Conservation (phyloP, 148 eudicot genomes). For the Rhododendron kiyosumense region DNA sequence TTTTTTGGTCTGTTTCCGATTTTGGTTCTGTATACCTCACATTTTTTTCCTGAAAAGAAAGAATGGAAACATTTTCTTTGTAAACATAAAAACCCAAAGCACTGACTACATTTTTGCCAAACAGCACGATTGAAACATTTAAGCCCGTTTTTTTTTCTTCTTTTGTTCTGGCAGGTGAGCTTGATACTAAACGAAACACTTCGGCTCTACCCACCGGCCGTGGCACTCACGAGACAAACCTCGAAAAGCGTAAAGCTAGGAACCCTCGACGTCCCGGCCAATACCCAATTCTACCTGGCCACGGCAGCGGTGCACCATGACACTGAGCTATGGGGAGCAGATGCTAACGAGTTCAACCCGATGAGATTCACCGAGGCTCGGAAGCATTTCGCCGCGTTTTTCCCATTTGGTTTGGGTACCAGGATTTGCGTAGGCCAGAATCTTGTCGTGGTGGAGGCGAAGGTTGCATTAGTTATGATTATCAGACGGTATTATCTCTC, state of each 20-base stretch:
- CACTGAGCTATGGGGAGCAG: conserved; percentile 59
- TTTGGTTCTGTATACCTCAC: neutral
- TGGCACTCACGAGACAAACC: conserved; percentile 43
- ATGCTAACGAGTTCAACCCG: conserved; percentile 72
- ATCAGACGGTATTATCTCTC: conserved; percentile 25
- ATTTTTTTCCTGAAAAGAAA: neutral
- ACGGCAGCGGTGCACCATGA: conserved; percentile 69
- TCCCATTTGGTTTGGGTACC: conserved; percentile 69
- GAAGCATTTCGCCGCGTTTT: conserved; percentile 38
- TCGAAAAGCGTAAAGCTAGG: conserved; percentile 34
- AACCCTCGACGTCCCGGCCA: conserved; percentile 39
- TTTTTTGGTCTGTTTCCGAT: too few relatives aligned
- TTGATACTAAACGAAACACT: conserved; percentile 68
- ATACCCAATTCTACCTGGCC: conserved; percentile 55
- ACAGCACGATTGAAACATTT: neutral
- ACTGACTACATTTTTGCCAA: neutral
- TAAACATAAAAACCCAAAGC: neutral
- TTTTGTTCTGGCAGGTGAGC: conserved; percentile 34
- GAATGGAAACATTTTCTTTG: neutral
- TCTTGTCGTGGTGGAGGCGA: conserved; percentile 62
- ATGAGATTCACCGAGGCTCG: conserved; percentile 43
- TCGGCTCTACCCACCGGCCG: conserved; percentile 72
- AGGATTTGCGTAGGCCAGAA: conserved; percentile 77
- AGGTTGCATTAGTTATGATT: conserved; percentile 51
- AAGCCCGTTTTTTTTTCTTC: too few relatives aligned